Percentiles rank a stretch among this genome's conserved stretches.
phyloP scores from a whole-genome alignment of 345 rosid genomes.

The Euphorbia peplus region DNA sequence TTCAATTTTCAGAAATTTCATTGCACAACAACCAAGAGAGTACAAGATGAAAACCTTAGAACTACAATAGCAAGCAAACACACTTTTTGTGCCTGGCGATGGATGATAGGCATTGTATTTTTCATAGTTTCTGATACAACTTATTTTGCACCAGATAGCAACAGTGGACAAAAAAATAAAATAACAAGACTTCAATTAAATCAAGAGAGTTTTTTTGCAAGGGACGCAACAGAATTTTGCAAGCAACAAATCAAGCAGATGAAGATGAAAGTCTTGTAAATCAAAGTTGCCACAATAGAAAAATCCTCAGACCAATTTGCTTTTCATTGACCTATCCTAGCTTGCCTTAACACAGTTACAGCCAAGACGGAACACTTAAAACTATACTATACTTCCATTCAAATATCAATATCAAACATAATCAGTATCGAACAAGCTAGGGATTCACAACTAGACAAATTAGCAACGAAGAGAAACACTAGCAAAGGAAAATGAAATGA shows the following conservation, averaged over 20 bases:
- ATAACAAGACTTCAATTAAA: no score
- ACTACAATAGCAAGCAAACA: not conserved
- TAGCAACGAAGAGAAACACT: no score
- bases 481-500: slow-evolving; percentile 13
- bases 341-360: no score
- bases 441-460: no score
- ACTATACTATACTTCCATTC: no score
- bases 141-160: slow-evolving; percentile 7
- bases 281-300: not conserved
- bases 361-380: no score
- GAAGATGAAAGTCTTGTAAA: not conserved
- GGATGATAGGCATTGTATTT: not conserved
- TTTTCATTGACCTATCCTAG: no score
- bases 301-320: no score
- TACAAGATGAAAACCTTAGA: not conserved
- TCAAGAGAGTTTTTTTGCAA: not conserved
- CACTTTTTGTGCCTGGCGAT: not conserved
- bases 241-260: not conserved
- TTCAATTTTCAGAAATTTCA: not conserved
- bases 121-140: slow-evolving; percentile 6
- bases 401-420: no score
- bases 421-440: no score
- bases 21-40: not conserved
- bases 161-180: not conserved
- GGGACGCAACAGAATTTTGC: not conserved